phyloP scores from a whole-genome alignment of 495 filamentous ascomycete genomes.

The Viridothelium virens region DNA sequence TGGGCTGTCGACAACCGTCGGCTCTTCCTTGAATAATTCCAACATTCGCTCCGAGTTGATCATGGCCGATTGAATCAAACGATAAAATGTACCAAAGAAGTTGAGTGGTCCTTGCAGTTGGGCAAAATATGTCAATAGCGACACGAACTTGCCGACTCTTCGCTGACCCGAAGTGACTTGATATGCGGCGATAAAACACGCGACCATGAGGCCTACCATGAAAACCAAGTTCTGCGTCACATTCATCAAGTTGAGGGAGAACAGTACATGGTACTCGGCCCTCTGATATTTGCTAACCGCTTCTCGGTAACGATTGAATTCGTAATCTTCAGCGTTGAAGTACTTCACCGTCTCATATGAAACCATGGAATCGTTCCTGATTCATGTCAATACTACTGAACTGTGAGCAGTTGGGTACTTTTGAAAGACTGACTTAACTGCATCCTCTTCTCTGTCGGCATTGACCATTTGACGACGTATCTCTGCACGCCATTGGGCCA shows the following conservation, averaged over 20 bases:
- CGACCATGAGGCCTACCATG: constrained; percentile 76
- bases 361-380: constrained; percentile 86
- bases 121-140: constrained; percentile 78
- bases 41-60: constrained; percentile 93
- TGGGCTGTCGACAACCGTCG: constrained; percentile 72
- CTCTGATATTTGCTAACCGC: constrained; percentile 76
- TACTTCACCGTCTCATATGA: constrained; percentile 99
- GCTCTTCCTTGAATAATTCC: constrained; percentile 90
- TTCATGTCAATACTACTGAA: constrained; percentile 12
- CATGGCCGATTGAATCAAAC: constrained; percentile 91
- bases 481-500: constrained; percentile 88
- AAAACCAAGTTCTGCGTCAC: constrained; percentile 90
- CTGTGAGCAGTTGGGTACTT: neutral
- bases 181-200: constrained; percentile 79
- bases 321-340: constrained; percentile 92
- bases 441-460: constrained; percentile 86
- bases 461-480: constrained; percentile 91
- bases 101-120: constrained; percentile 90
- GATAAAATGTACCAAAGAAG: constrained; percentile 97
- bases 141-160: constrained; percentile 70
- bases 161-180: constrained; percentile 69
- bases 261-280: constrained; percentile 79
- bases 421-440: constrained; percentile 57
- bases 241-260: constrained; percentile 88
- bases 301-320: constrained; percentile 74